Conservation (phyloP, 208 protist genomes). For the Leishmania martiniquensis region DNA sequence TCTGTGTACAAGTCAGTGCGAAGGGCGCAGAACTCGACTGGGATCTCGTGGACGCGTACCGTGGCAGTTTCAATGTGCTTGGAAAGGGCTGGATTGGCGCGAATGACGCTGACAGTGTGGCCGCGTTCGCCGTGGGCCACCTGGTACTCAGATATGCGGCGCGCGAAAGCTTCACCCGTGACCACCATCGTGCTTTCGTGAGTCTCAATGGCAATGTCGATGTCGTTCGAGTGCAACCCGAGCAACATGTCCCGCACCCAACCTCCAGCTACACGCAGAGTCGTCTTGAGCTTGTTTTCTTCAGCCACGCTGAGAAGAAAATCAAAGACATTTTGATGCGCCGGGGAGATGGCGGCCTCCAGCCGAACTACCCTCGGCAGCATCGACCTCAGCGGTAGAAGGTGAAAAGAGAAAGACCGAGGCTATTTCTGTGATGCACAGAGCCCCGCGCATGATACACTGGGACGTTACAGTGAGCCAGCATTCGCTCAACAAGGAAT, state of each 20-base stretch:
- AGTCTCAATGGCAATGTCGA: slow-evolving; percentile 98
- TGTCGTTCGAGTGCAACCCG: slow-evolving; percentile 93
- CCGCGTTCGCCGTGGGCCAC: slow-evolving; percentile 34
- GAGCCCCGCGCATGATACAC: neutral
- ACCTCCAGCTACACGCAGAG: slow-evolving; percentile 94
- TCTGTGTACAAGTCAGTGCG: slow-evolving; percentile 93
- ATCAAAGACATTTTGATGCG: slow-evolving; percentile 84
- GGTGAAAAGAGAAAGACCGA: neutral
- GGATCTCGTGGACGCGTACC: slow-evolving; percentile 85
- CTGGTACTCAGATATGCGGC: slow-evolving; percentile 80
- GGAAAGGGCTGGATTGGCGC: slow-evolving; percentile 96
- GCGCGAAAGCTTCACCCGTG: slow-evolving; percentile 92
- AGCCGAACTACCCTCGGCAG: slow-evolving; percentile 42
- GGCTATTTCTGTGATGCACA: neutral
- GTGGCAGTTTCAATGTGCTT: slow-evolving; percentile 99
- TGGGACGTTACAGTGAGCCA: neutral
- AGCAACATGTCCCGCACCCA: slow-evolving; percentile 98
- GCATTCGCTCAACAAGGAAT: neutral
- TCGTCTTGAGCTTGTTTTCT: slow-evolving; percentile 54
- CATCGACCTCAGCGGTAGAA: slow-evolving; percentile 1
- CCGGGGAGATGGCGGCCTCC: slow-evolving; percentile 48
- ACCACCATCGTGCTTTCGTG: slow-evolving; percentile 27
- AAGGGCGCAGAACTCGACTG: slow-evolving; percentile 98
- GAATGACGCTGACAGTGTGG: slow-evolving; percentile 93
- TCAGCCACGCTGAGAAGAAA: slow-evolving; percentile 79